Base-by-base conservation (phyloP, 257 asterid genomes). In the Nicotiana benthamiana region DNA sequence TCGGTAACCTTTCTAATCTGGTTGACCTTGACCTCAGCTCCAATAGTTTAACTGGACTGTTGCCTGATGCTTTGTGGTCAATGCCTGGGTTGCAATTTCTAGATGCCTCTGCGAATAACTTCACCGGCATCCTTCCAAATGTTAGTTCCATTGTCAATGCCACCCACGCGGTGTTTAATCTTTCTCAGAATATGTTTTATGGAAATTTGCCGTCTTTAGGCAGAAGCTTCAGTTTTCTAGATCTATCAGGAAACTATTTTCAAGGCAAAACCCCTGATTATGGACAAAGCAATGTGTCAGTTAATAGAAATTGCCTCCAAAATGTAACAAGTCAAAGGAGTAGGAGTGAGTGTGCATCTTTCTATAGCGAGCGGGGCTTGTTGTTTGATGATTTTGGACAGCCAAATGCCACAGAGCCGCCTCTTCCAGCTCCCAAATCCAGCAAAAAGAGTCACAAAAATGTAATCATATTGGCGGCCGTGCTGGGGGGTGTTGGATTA, bases 11-110 rank as follows among this genome's bases (percentile, higher is more conserved):
- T 86, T 85, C 95, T 63, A 86, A 78, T 75, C 86, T 96, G 80
- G 87, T 89, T 86, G 93, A 90, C 68, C 94, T 94, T 87, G 97
- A 96, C 89, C 90, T 96, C 59, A 92, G 97, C 72, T 87, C 79
- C 84, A 96, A 96, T 86, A 80, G 85, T 11, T 83, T 96, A 32
- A 82, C 89, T 9, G 98, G 97, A 10, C 11, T 56, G 26, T 82
- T 96, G 87, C 88, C 96, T 6, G 84, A 11, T 76, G 85, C 64
- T 20, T 75, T 94, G 64, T 96, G 97, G 98, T 90, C 93, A 56
- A 80, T 90, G 81, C 92, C 97, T 54, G 84, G 84, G 4, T 86
- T 96, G 86, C 94, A 62, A 24, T 82, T 86, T 80, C 88, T 96
- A 15, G 98, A 96, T 63, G 94, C 84, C 74, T 91, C 97, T 9